Percentiles rank a stretch among this genome's conserved stretches.
phyloP scores from a whole-genome alignment of 768 basidiomycete species.

The Pleurotus sapidus region DNA sequence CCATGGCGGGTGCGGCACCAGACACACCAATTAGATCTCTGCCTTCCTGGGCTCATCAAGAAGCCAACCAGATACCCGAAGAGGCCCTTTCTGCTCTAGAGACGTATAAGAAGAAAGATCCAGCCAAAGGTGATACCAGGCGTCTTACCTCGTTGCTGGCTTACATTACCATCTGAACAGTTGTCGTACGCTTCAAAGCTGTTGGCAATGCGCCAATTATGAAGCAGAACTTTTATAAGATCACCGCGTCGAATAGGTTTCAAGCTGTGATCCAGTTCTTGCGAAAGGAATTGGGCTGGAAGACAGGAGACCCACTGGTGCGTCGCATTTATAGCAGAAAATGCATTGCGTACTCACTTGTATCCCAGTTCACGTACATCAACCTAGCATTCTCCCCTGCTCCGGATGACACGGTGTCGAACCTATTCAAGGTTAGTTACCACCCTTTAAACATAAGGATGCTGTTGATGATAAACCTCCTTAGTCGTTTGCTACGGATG shows the following conservation, averaged over 20 bases:
- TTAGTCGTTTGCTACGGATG: conserved; percentile 83
- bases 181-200: conserved; percentile 95
- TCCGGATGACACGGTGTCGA: conserved; percentile 77
- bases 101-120: conserved; percentile 84
- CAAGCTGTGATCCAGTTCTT: conserved; percentile 94
- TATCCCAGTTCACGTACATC: conserved; percentile 55
- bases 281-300: conserved; percentile 85
- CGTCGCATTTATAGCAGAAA: conserved; percentile 17
- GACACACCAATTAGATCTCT: conserved; percentile 27
- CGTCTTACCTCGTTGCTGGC: neutral
- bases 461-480: neutral
- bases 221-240: conserved; percentile 98
- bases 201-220: conserved; percentile 98
- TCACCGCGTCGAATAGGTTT: conserved; percentile 90
- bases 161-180: conserved; percentile 37
- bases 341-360: too few relatives aligned
- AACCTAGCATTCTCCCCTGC: conserved; percentile 79
- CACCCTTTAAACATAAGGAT: neutral
- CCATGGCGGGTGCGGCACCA: conserved; percentile 10
- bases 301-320: conserved; percentile 81
- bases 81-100: conserved; percentile 75
- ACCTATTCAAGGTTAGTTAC: conserved; percentile 61
- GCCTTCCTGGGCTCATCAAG: conserved; percentile 27
- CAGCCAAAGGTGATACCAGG: conserved; percentile 59
- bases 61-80: conserved; percentile 26